A percentile compares a stretch with the other conserved stretches of the same genome.
These are phyloP conservation scores for Aspergillus hiratsukae DNA, from an alignment of 2,329 filamentous ascomycete species.

Conservation along the genomic window DNA sequence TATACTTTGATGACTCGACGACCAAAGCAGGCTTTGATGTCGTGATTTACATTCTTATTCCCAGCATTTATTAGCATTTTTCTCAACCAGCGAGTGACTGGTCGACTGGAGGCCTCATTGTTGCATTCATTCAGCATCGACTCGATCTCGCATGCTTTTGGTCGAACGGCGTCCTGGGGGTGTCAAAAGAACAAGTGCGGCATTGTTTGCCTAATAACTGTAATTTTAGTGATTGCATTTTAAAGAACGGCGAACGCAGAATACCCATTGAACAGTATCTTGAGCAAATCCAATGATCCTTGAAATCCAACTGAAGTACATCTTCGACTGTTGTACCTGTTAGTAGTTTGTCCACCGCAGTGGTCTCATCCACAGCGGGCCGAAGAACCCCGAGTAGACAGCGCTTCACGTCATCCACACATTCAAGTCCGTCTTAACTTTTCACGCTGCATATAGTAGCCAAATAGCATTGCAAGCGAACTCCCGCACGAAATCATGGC, in stretches of 20 bases:
- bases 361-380: not conserved
- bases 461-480: not conserved
- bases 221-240: constrained; percentile 28
- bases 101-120: not conserved
- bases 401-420: not conserved
- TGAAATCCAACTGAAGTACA: not conserved
- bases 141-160: constrained; percentile 14
- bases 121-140: constrained; percentile 5
- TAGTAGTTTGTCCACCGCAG: not conserved
- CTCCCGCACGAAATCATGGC: constrained; percentile 13
- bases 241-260: not conserved
- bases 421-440: not conserved
- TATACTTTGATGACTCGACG: constrained; percentile 30
- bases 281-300: not conserved
- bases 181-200: constrained; percentile 22
- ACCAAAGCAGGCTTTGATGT: constrained; percentile 43
- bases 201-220: constrained; percentile 24
- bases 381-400: not conserved
- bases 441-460: not conserved
- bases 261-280: not conserved
- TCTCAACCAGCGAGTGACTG: constrained; percentile 1
- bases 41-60: constrained; percentile 18
- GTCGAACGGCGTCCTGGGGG: constrained; percentile 23
- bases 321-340: not conserved
- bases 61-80: constrained; percentile 7